phyloP scores from a whole-genome alignment of 176 grass and related monocot genomes.

The Carex kokanica region DNA sequence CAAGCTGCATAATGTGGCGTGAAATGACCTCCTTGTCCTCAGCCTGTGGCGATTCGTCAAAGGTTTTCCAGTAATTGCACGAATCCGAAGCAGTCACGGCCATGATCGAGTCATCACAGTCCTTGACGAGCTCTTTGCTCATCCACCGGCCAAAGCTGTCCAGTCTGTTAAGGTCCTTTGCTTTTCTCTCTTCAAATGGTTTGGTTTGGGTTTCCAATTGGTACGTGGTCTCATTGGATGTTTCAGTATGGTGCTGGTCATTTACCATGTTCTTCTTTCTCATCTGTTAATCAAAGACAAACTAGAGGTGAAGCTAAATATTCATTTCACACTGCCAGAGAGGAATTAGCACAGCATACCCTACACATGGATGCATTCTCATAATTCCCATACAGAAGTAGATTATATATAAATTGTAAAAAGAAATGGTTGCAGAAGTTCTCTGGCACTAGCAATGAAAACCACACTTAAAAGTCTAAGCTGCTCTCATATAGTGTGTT shows the following conservation, averaged over 20 bases:
- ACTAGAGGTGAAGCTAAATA: neutral
- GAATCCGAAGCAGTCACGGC: slow-evolving; percentile 46
- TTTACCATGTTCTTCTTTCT: slow-evolving; percentile 16
- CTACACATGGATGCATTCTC: slow-evolving; percentile 1
- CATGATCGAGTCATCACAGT: slow-evolving; percentile 46
- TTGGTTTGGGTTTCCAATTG: neutral
- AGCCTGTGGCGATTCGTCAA: slow-evolving; percentile 33
- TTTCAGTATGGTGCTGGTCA: slow-evolving; percentile 9
- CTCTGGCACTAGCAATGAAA: neutral
- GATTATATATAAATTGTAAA: neutral
- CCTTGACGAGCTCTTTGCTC: slow-evolving; percentile 69
- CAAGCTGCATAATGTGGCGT: slow-evolving; percentile 48
- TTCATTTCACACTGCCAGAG: neutral
- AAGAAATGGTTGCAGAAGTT: neutral
- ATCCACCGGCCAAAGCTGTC: slow-evolving; percentile 92
- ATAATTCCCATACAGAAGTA: neutral
- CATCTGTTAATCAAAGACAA: slow-evolving; percentile 16
- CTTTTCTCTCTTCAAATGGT: neutral
- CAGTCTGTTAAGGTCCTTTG: slow-evolving; percentile 56
- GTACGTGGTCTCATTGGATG: neutral
- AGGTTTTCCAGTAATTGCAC: slow-evolving; percentile 51
- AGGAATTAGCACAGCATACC: neutral
- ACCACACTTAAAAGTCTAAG: neutral
- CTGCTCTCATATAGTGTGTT: neutral
- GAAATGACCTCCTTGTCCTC: slow-evolving; percentile 46